These are phyloP conservation scores for Boletales sp. DNA, from an alignment of 768 basidiomycete species.

Conservation along the genomic window DNA sequence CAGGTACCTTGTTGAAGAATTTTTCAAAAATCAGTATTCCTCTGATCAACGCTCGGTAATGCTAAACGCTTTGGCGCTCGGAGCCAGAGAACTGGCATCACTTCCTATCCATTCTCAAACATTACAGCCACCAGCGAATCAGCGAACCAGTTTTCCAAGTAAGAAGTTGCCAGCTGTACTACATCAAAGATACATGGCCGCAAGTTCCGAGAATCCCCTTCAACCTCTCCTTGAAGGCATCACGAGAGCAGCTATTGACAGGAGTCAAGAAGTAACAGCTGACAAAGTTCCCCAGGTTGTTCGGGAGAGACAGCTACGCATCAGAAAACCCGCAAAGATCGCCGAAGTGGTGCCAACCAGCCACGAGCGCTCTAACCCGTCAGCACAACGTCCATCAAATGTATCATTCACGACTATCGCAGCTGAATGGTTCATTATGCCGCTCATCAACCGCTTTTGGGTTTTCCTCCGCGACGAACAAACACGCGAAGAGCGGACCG, in stretches of 20 bases:
- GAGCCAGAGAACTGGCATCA: constrained; percentile 77
- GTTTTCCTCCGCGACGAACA: constrained; percentile 84
- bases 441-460: constrained; percentile 94
- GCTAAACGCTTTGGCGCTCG: constrained; percentile 81
- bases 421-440: constrained; percentile 84
- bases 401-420: constrained; percentile 66
- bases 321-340: constrained; percentile 48
- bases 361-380: constrained; percentile 14
- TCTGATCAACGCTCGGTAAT: constrained; percentile 80
- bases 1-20: constrained; percentile 85
- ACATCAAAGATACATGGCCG: constrained; percentile 63
- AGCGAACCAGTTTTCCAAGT: constrained; percentile 65
- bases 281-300: constrained; percentile 58
- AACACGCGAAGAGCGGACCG: constrained; percentile 67
- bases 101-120: constrained; percentile 31
- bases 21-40: constrained; percentile 93
- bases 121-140: constrained; percentile 29
- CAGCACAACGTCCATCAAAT: constrained; percentile 3
- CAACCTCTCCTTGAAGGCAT: constrained; percentile 61
- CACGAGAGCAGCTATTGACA: constrained; percentile 59
- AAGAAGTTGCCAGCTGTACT: constrained; percentile 70
- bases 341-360: constrained; percentile 35
- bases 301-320: constrained; percentile 71
- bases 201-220: constrained; percentile 40
- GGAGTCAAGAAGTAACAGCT: constrained; percentile 49